Evolutionary conservation across 177 flowering plant genomes (phyloP).

Genomic region (Vitis hybrid): DNA sequence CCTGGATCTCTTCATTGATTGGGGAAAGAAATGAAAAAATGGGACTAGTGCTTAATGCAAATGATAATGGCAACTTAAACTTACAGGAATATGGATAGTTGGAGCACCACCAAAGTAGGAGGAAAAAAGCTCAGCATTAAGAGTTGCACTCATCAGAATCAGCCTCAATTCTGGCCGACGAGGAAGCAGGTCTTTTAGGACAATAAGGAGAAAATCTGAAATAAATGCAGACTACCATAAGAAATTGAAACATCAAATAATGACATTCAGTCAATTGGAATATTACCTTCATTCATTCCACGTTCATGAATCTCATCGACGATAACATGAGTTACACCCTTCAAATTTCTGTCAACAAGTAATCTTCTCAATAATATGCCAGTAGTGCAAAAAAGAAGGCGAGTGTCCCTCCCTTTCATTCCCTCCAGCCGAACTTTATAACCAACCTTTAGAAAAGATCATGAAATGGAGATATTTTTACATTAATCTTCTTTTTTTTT

Average conservation of each 20-base stretch:
- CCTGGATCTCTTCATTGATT: too few species aligned
- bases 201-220: conserved; percentile 94
- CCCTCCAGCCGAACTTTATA: conserved; percentile 97
- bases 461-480: neutral
- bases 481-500: neutral
- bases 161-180: conserved; percentile 88
- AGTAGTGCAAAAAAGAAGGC: conserved; percentile 94
- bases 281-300: conserved; percentile 97
- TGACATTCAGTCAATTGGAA: neutral
- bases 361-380: conserved; percentile 89
- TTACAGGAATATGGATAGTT: conserved; percentile 82
- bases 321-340: conserved; percentile 89
- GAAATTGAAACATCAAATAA: neutral
- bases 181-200: conserved; percentile 88
- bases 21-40: neutral
- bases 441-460: conserved; percentile 62
- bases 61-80: conserved; percentile 23
- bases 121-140: conserved; percentile 89
- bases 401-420: conserved; percentile 88
- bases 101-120: conserved; percentile 92
- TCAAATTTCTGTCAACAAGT: conserved; percentile 76
- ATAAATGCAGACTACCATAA: conserved; percentile 13
- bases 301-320: conserved; percentile 99
- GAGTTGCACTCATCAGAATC: conserved; percentile 90
- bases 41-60: neutral